Conservation (phyloP, 495 filamentous ascomycete species). For the Daldinia decipiens region DNA sequence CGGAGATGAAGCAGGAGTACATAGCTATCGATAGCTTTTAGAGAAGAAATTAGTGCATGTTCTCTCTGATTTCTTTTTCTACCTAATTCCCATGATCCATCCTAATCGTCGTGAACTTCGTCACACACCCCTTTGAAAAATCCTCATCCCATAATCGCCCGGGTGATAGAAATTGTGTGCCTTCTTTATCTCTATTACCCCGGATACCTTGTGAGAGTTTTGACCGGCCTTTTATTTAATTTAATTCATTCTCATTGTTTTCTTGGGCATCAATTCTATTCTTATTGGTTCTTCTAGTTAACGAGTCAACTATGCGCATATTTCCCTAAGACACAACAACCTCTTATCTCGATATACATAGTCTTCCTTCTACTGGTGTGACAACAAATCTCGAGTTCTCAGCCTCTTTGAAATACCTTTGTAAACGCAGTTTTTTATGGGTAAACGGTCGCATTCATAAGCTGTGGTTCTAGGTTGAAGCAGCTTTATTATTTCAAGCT, state of each 20-base stretch:
- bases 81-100: conserved; percentile 18
- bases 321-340: conserved; percentile 31
- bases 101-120: conserved; percentile 20
- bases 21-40: conserved; percentile 26
- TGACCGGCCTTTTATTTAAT: neutral
- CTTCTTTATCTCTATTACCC: conserved; percentile 1
- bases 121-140: conserved; percentile 14
- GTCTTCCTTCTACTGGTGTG: conserved; percentile 8
- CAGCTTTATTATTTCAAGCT: neutral
- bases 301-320: conserved; percentile 19
- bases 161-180: conserved; percentile 18
- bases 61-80: conserved; percentile 16
- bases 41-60: conserved; percentile 11
- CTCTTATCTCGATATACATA: conserved; percentile 18
- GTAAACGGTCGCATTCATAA: conserved; percentile 8
- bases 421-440: conserved; percentile 14
- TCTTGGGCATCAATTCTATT: neutral
- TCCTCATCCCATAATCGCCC: conserved; percentile 22
- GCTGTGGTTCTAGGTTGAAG: conserved; percentile 10
- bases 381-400: conserved; percentile 12
- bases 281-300: neutral
- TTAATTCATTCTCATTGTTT: neutral
- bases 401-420: neutral
- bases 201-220: conserved; percentile 5
- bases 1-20: conserved; percentile 35